Base-by-base conservation (phyloP, 257 asterid species). In the Fraxinus anomala region DNA sequence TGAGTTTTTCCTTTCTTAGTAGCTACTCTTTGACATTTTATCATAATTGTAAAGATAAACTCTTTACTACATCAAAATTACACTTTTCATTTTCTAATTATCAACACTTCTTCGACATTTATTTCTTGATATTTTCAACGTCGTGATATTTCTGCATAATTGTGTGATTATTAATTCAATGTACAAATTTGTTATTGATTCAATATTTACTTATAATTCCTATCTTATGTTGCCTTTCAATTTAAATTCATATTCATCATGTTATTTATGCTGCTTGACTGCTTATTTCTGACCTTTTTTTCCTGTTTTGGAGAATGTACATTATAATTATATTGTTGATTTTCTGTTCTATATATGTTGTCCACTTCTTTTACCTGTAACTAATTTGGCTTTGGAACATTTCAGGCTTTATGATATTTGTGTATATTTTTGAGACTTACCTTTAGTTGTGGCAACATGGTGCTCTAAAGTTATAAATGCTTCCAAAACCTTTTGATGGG, bases 401-500 rank as follows among this genome's bases (percentile, higher is more conserved):
- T 31, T 31, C 34, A 31, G 4, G 34, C 34, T 31, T 31, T 31
- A 31, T 31, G 34, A 31, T 3, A 31, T 2, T 31, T 31, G 5
- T 31, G 5, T 31, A 31, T 31, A 31, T 31, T 31, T 31, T 31
- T 31, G 3, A 31, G 34, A 31, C 34, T 31, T 31, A 3, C 34
- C 4, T 31, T 31, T 31, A 31, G 34, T 4, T 88, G 83, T 90
- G 99, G 80, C 97, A 95, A 76, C 98, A 92, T 54, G 72, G 90
- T 75, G 97, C 98, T 79, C 96, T 86, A 30, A 95, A 92, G 89
- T 75, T 89, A 83, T 95, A 97, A 65, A 95, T 87, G 10, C 88
- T 93, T 74, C 99, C 98, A 6, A 91, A 82, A 78, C 90, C 97
- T 19, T 84, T 93, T 34, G 88, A 80, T 76, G 73, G 98, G 97